These are phyloP conservation scores for Hemileccinum impolitum DNA, from an alignment of 768 basidiomycete genomes.

Conservation along the genomic window DNA sequence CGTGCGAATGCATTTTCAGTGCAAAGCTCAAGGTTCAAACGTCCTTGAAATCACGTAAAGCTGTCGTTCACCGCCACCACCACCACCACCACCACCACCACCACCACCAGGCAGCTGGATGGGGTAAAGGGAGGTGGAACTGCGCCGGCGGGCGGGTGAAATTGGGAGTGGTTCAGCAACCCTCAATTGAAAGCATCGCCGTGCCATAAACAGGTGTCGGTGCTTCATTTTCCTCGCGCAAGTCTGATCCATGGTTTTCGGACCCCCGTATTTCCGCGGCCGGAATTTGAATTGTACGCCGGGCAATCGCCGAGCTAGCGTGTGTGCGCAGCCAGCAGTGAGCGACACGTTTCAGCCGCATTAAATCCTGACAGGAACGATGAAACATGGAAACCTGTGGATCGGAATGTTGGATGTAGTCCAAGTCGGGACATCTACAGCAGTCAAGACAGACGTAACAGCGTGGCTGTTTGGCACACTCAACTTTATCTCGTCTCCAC, in stretches of 20 bases:
- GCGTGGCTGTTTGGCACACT: constrained; percentile 1
- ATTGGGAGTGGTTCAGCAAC: background rate
- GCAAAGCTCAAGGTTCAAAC: background rate
- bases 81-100: constrained; percentile 5
- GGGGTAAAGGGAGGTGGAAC: constrained; percentile 5
- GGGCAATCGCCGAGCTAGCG: constrained; percentile 8
- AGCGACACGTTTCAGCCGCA: constrained; percentile 26
- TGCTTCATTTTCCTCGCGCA: background rate
- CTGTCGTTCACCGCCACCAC: constrained; percentile 13
- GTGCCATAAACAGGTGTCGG: background rate
- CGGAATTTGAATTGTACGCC: background rate
- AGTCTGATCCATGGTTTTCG: background rate
- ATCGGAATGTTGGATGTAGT: background rate
- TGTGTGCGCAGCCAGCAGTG: constrained; percentile 8
- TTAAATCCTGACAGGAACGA: constrained; percentile 14
- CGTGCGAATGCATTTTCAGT: constrained; percentile 9
- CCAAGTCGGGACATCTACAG: background rate
- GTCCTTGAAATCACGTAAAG: constrained; percentile 9
- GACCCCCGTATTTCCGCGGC: constrained; percentile 19
- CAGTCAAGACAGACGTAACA: constrained; percentile 4
- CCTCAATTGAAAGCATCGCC: constrained; percentile 3
- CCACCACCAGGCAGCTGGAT: constrained; percentile 2
- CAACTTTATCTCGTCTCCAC: background rate
- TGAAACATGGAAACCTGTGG: constrained; percentile 23
- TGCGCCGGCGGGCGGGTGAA: background rate